Evolutionary conservation across 768 basidiomycete genomes (phyloP).

Genomic region (Vararia minispora): DNA sequence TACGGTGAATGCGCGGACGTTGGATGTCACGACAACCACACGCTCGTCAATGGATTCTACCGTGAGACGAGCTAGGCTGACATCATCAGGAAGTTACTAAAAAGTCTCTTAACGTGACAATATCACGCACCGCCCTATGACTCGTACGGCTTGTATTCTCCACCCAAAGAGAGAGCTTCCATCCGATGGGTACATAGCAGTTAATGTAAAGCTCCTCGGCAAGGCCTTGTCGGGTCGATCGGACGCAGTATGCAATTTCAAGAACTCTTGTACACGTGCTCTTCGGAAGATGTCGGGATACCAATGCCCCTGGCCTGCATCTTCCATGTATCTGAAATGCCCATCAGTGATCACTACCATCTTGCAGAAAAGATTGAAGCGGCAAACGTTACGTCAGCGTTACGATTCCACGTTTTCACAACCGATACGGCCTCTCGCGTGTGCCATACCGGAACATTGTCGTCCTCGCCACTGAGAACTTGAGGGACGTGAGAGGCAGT

Average conservation of each 20-base stretch:
- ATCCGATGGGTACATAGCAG: constrained; percentile 57
- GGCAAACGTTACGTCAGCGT: constrained; percentile 42
- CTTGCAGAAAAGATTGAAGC: neutral
- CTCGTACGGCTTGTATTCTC: constrained; percentile 41
- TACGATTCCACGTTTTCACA: constrained; percentile 44
- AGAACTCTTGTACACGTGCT: constrained; percentile 40
- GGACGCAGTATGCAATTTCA: constrained; percentile 26
- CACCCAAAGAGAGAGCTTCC: constrained; percentile 64
- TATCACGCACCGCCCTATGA: constrained; percentile 56
- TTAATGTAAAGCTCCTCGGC: constrained; percentile 49
- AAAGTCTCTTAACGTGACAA: neutral
- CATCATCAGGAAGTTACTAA: neutral
- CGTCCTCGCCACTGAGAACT: constrained; percentile 53
- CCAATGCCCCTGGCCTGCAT: constrained; percentile 57
- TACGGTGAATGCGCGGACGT: constrained; percentile 19
- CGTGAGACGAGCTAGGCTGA: constrained; percentile 29
- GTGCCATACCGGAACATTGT: constrained; percentile 86
- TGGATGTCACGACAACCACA: constrained; percentile 15
- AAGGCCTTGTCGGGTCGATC: neutral
- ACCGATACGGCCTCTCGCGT: constrained; percentile 53
- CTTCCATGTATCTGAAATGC: constrained; percentile 44
- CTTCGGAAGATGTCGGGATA: constrained; percentile 50
- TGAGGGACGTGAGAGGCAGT: neutral
- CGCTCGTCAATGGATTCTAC: constrained; percentile 12
- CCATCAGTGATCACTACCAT: neutral